Evolutionary conservation across 2,329 filamentous ascomycete species (phyloP).

Genomic region (Apiospora malaysiana): DNA sequence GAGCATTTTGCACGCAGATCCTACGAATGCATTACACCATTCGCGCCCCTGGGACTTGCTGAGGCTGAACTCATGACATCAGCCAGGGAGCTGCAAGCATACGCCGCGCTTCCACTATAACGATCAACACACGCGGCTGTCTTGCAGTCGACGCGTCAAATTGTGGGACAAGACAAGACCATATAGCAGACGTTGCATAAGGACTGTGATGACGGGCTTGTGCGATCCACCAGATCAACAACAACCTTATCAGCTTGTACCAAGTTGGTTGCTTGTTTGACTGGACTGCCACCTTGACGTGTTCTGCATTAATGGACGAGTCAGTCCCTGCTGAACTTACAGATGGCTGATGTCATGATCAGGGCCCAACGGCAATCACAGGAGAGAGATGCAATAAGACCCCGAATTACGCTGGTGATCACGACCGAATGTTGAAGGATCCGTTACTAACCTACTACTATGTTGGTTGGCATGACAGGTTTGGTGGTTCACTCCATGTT

Average conservation of each 20-base stretch:
- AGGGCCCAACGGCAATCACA: too few relatives aligned
- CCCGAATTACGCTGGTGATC: not conserved
- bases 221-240: not conserved
- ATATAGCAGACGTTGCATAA: constrained; percentile 6
- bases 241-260: not conserved
- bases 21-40: constrained; percentile 4
- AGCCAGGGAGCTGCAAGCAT: not conserved
- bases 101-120: not conserved
- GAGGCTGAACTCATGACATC: constrained; percentile 13
- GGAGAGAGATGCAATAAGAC: not conserved
- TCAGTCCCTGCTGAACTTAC: not conserved
- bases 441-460: not conserved
- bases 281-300: not conserved
- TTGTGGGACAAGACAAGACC: constrained; percentile 1
- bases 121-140: not conserved
- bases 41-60: not conserved
- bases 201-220: not conserved
- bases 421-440: not conserved
- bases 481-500: not conserved
- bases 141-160: constrained; percentile 13
- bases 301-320: not conserved
- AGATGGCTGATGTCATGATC: not conserved
- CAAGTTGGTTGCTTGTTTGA: constrained; percentile 5
- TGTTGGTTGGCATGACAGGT: not conserved
- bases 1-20: not conserved